Conservation (phyloP, 371 early-diverging fungal genomes). For the Fennellomyces sp. region DNA sequence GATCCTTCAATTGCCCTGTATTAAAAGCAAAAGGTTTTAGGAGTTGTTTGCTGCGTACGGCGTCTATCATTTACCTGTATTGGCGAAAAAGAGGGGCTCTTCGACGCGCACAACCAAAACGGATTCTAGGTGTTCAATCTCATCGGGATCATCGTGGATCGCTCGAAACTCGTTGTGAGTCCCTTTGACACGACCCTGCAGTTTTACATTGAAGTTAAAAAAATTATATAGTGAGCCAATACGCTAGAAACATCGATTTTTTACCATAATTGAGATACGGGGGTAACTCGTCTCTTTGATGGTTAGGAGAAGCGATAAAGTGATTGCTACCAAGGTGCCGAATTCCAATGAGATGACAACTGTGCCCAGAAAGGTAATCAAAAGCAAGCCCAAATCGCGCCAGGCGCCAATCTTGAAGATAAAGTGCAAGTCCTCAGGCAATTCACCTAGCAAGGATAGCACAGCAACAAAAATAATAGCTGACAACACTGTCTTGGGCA, state of each 20-base stretch:
- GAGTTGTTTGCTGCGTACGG: background rate
- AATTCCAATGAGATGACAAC: conserved; percentile 87
- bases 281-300: conserved; percentile 89
- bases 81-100: conserved; percentile 93
- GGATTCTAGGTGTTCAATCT: conserved; percentile 76
- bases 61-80: conserved; percentile 62
- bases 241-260: too few species aligned
- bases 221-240: too few species aligned
- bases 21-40: background rate
- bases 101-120: conserved; percentile 86
- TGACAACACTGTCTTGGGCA: conserved; percentile 86
- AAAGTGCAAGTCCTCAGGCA: conserved; percentile 82
- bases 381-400: conserved; percentile 79
- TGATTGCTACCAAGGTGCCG: conserved; percentile 88
- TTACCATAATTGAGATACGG: conserved; percentile 77
- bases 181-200: conserved; percentile 49
- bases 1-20: conserved; percentile 85
- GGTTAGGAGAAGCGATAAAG: conserved; percentile 83
- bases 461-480: conserved; percentile 90
- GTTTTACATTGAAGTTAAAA: too few species aligned
- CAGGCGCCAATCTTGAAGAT: conserved; percentile 85
- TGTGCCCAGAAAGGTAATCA: conserved; percentile 83
- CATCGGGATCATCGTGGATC: conserved; percentile 64
- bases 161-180: conserved; percentile 49
- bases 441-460: conserved; percentile 76